Base-by-base conservation (phyloP, 805 yeast species). In the Metschnikowia colocasiae region DNA sequence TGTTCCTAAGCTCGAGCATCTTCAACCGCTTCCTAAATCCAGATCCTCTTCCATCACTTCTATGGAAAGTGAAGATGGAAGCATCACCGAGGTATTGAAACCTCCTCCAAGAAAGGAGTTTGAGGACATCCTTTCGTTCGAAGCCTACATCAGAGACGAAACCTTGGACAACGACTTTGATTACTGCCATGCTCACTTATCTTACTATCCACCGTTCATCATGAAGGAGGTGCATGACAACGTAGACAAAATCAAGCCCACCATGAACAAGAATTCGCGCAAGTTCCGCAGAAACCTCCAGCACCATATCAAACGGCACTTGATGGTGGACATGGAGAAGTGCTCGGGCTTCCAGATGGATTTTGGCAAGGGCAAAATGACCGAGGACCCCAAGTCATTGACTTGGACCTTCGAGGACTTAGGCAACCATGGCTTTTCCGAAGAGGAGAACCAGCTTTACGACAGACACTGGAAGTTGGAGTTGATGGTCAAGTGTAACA, bases 111-210 rank as follows among this genome's bases (percentile, higher is more conserved):
- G 64, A 45, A 64, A 68, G 39, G 75, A 72, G 39, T 85, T 85
- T 64, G 91, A 85, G 40, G 83, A 79, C 44, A 65, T 85, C 50
- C 71, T 71, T 16, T 73, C 79, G 15, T 85, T 85, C 59, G 88
- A 82, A 59, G 71, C 74, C 22, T 85, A 72, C 62, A 69, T 85
- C 49, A 75, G 81, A 59, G 87, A 82, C 60, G 91, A 84, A 59
- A 79, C 85, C 3, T 83, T 87, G 77, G 91, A 85, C 63, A 82
- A 84, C 52, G 91, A 85, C 50, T 82, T 78, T 55, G 87, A 81
- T 60, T 77, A 81, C 57, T 68, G 82, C 54, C 85, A 83, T 59
- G 86, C 87, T 31, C 82, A 79, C 52, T 69, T 85, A 50, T 73
- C 71, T 43, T 85, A 85, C 65, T 74, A 80, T 59, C 94, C 94